phyloP scores from a whole-genome alignment of 257 asterid genomes.

The Perilla frutescens region DNA sequence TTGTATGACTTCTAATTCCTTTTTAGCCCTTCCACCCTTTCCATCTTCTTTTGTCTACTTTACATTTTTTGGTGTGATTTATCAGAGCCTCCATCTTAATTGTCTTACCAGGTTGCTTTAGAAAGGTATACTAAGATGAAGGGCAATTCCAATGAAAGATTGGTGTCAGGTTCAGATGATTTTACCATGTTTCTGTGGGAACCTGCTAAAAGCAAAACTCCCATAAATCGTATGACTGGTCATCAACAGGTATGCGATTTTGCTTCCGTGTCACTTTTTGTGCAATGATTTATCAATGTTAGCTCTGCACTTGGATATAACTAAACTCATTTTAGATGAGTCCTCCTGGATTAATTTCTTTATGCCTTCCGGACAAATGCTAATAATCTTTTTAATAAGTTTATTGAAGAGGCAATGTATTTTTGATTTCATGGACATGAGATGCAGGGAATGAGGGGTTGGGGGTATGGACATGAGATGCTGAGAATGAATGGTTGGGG shows the following conservation, averaged over 20 bases:
- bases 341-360: slow-evolving; percentile 6
- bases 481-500: too few species aligned
- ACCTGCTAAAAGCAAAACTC: slow-evolving; percentile 77
- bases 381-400: not conserved
- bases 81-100: slow-evolving; percentile 11
- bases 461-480: too few species aligned
- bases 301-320: slow-evolving; percentile 11
- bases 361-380: slow-evolving; percentile 14
- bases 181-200: slow-evolving; percentile 97
- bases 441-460: too few species aligned
- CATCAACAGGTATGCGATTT: slow-evolving; percentile 78
- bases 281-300: slow-evolving; percentile 8
- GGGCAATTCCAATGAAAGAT: slow-evolving; percentile 80
- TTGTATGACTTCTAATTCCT: not conserved
- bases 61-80: not conserved
- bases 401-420: too few species aligned
- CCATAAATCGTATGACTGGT: slow-evolving; percentile 93
- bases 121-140: slow-evolving; percentile 83
- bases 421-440: too few species aligned
- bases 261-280: slow-evolving; percentile 5
- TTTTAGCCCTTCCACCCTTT: not conserved
- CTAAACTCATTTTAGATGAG: not conserved
- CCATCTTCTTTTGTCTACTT: not conserved
- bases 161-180: slow-evolving; percentile 98
- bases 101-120: slow-evolving; percentile 71